Evolutionary conservation across 345 rosid species (phyloP).

Genomic region (Pistacia vera): DNA sequence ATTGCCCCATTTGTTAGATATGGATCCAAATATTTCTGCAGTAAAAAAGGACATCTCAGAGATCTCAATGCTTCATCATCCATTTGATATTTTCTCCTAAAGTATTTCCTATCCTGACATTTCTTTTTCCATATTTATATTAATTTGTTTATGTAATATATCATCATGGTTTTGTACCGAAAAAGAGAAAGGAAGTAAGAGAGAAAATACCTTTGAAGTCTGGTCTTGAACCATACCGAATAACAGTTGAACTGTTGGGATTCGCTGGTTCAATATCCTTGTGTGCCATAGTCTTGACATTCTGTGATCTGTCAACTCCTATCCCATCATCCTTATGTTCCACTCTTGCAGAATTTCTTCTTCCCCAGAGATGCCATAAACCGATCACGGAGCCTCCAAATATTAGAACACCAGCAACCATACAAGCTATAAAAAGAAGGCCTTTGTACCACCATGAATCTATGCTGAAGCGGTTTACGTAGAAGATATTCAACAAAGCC

Average conservation of each 20-base stretch:
- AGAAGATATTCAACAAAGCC: slow-evolving; percentile 49
- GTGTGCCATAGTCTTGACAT: slow-evolving; percentile 16
- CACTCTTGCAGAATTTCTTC: slow-evolving; percentile 23
- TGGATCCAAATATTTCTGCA: slow-evolving; percentile 65
- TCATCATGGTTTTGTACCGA: not conserved
- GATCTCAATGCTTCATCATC: not conserved
- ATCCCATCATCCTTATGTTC: slow-evolving; percentile 18
- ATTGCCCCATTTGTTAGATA: slow-evolving; percentile 58
- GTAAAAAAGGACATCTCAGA: not conserved
- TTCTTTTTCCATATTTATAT: too few species aligned
- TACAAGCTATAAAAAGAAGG: slow-evolving; percentile 61
- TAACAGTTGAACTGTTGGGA: slow-evolving; percentile 26
- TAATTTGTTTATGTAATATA: not conserved
- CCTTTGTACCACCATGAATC: slow-evolving; percentile 87
- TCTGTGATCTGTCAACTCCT: slow-evolving; percentile 6
- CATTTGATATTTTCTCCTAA: not conserved
- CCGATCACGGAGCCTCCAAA: slow-evolving; percentile 75
- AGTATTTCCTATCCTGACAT: too few species aligned
- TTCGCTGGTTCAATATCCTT: slow-evolving; percentile 17
- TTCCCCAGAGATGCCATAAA: slow-evolving; percentile 76
- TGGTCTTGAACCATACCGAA: slow-evolving; percentile 80
- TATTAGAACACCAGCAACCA: slow-evolving; percentile 58
- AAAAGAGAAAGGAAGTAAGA: not conserved
- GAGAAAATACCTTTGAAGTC: slow-evolving; percentile 63
- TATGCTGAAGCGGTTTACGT: slow-evolving; percentile 57